phyloP scores from a whole-genome alignment of 345 rosid species.

The Pelargonium nanum region DNA sequence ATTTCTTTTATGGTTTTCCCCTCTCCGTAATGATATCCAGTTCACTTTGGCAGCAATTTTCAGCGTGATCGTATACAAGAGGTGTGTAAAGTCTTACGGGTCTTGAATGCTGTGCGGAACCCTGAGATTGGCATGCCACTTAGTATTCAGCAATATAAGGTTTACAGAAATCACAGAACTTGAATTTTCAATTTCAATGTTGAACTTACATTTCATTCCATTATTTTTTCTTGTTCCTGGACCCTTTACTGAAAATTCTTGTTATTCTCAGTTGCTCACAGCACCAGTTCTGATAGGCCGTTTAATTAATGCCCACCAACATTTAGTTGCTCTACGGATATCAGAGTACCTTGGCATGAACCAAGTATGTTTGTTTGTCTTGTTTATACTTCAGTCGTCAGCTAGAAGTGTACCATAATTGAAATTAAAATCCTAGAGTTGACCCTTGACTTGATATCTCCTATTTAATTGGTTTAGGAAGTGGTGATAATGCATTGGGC shows the following conservation, averaged over 20 bases:
- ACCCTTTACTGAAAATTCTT: conserved; percentile 17
- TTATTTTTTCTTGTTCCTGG: conserved; percentile 1
- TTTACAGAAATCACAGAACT: conserved; percentile 18
- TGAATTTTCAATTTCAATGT: conserved; percentile 1
- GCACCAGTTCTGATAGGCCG: conserved; percentile 79
- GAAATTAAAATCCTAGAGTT: neutral
- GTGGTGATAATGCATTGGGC: conserved; percentile 99
- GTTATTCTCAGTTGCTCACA: conserved; percentile 57
- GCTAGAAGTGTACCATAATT: neutral
- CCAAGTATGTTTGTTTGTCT: conserved; percentile 43
- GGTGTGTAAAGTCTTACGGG: conserved; percentile 82
- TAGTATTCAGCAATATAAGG: conserved; percentile 89
- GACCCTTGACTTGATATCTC: neutral
- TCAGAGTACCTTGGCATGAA: conserved; percentile 88
- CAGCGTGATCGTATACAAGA: conserved; percentile 87
- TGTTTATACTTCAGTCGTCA: neutral
- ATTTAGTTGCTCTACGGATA: conserved; percentile 77
- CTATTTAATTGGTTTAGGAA: conserved; percentile 40
- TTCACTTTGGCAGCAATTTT: conserved; percentile 75
- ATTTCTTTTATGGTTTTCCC: conserved; percentile 28
- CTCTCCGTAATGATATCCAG: conserved; percentile 44
- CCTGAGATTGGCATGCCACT: conserved; percentile 85
- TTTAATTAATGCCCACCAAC: conserved; percentile 72
- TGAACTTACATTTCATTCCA: conserved; percentile 5
- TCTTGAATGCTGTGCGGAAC: conserved; percentile 73